A percentile compares a stretch with the other conserved stretches of the same genome.
These are phyloP conservation scores for Neurospora sp. DNA, from an alignment of 2,329 filamentous ascomycete species.

Conservation along the genomic window DNA sequence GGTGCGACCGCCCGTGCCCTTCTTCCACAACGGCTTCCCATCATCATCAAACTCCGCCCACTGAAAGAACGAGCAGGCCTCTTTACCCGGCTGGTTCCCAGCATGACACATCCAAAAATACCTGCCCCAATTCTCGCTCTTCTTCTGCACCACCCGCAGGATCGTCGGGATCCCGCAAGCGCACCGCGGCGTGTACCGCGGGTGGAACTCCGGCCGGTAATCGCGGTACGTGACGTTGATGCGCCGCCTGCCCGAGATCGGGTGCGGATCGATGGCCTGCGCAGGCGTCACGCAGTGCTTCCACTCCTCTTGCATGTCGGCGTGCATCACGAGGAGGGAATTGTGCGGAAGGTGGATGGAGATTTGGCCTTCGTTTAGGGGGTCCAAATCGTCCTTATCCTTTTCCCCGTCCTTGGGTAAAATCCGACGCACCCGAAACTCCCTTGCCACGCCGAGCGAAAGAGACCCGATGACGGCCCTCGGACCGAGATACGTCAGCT, in stretches of 20 bases:
- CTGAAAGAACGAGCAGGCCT: constrained; percentile 67
- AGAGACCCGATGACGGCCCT: constrained; percentile 81
- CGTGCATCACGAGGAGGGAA: constrained; percentile 89
- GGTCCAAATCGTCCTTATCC: constrained; percentile 25
- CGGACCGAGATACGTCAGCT: constrained; percentile 86
- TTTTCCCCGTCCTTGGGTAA: constrained; percentile 38
- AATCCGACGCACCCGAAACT: constrained; percentile 79
- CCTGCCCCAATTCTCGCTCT: constrained; percentile 62
- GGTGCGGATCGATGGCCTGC: constrained; percentile 72
- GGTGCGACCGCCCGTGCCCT: neutral
- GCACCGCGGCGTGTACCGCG: constrained; percentile 68
- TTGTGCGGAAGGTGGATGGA: constrained; percentile 92
- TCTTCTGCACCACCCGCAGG: constrained; percentile 70
- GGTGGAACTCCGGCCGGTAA: constrained; percentile 70
- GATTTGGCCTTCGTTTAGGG: constrained; percentile 61
- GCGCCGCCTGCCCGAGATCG: constrained; percentile 65
- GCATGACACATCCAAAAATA: constrained; percentile 92
- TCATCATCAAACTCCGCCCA: constrained; percentile 86
- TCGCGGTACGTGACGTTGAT: constrained; percentile 93
- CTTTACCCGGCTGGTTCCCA: constrained; percentile 57
- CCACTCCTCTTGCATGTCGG: constrained; percentile 96
- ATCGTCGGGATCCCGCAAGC: constrained; percentile 59
- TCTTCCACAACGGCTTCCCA: constrained; percentile 35
- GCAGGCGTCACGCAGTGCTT: constrained; percentile 79
- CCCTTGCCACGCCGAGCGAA: constrained; percentile 82